Evolutionary conservation across 179 eudicot species (phyloP).

Genomic region (Corrigiola litoralis): DNA sequence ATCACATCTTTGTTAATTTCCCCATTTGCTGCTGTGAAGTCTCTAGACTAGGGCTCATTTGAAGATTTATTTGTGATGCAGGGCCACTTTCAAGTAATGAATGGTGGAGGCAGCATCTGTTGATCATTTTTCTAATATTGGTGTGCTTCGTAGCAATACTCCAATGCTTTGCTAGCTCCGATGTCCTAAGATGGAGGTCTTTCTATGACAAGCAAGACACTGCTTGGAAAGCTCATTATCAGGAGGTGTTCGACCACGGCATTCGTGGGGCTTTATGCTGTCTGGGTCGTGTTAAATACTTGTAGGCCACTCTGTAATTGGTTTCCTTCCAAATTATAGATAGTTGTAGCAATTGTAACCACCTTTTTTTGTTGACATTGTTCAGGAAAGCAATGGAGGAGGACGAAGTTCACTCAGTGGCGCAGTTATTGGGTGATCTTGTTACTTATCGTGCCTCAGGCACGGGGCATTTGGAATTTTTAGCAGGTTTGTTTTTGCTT

Average conservation of each 20-base stretch:
- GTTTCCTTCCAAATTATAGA: neutral
- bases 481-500: slow-evolving; percentile 52
- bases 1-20: neutral
- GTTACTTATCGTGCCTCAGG: slow-evolving; percentile 80
- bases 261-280: slow-evolving; percentile 87
- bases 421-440: slow-evolving; percentile 71
- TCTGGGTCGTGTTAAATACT: slow-evolving; percentile 75
- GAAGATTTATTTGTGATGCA: slow-evolving; percentile 19
- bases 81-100: slow-evolving; percentile 32
- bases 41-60: neutral
- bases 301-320: slow-evolving; percentile 40
- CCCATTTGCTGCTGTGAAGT: neutral
- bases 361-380: slow-evolving; percentile 4
- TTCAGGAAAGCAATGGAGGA: slow-evolving; percentile 59
- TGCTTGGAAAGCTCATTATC: slow-evolving; percentile 79
- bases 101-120: slow-evolving; percentile 41
- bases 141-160: slow-evolving; percentile 42
- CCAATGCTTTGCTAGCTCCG: slow-evolving; percentile 67
- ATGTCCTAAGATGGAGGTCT: slow-evolving; percentile 76
- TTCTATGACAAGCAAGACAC: slow-evolving; percentile 61
- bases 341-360: neutral
- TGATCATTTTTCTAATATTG: slow-evolving; percentile 41
- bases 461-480: slow-evolving; percentile 71
- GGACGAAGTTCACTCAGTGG: slow-evolving; percentile 76
- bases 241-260: slow-evolving; percentile 79